Base-by-base conservation (phyloP, 2,329 filamentous ascomycete genomes). In the Penicillium sp. region DNA sequence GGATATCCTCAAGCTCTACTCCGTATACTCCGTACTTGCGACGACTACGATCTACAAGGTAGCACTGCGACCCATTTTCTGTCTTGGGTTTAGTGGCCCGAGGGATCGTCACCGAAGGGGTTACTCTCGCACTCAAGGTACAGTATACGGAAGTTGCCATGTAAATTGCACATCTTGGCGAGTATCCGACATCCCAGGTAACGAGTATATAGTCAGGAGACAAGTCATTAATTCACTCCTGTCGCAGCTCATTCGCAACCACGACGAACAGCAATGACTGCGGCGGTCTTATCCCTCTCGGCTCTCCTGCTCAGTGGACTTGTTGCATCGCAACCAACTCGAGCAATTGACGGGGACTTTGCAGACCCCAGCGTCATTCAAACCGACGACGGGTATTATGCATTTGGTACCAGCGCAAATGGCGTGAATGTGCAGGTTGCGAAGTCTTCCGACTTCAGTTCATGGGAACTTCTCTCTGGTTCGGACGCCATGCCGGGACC, bases 391-490 rank as follows among this genome's bases (percentile, higher is more conserved):
- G 73, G 69, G 3, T 85, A 79, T 75, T 82, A 84, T 60, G 79
- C 83, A 7, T 86, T 85, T 63, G 81, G 75, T 2, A 84, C 81
- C 1, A 74, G 72, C 41, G 73, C 71, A 46, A 77, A 77, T 40
- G 77, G 74, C 44, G 72, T 74, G 21, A 73, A 82, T 57, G 75
- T 85, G 11, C 83, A 83, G 55, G 73, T 81, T 3, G 83, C 83
- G 10, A 72, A 64, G 4, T 79, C 80, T 3, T 57, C 71, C 3
- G 74, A 79, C 38, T 77, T 82, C 44, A 67, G 68, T 10, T 75
- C 73, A 7, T 75, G 79, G 62, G 80, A 77, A 65, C 71, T 75
- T 8, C 72, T 78, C 16, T 72, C 79, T 41, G 73, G 77, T 43
- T 66, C 72, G 14, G 81, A 86, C 60, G 78, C 79, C 3, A 70